Evolutionary conservation across 768 basidiomycete genomes (phyloP), one percentile per base, ranked within the genome.

Genomic region (Agrocybe pediades): DNA sequence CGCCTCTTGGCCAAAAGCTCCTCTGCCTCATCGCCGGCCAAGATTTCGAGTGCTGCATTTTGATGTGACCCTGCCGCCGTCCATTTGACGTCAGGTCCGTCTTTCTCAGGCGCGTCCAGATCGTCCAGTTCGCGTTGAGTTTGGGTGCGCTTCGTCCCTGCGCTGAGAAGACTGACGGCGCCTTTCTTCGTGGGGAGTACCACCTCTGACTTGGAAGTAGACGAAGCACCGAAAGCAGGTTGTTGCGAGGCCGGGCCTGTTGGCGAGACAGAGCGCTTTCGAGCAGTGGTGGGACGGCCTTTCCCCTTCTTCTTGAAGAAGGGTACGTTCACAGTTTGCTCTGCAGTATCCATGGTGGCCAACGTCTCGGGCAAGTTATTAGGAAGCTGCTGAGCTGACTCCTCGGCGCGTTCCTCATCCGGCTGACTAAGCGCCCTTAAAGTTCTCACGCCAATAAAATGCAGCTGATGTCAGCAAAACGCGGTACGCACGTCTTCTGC

Each of bases 251-350:
- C 53, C 20, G 68, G 54, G 5, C 63, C 59, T 3, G 77, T 54
- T n/a, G 89, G 88, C 0, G 88, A 90, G 5, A 75, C 65, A 2
- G 91, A 92, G 21, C 94, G 82, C 62, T 89, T 88, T 30, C 95
- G 83, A 2, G 80, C 69, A 0, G 89, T 90, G 3, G 85, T 78
- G 13, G 94, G 94, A 1, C 93, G 81, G 2, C 86, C 79, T 60
- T 87, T 88, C 36, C 88, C 86, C 62, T 79, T 79, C 63, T 78
- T 80, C 74, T 90, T 96, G 74, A 96, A 92, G 73, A 97, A 95
- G 2, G 92, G 86, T 0, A 96, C 92, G 43, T 78, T 83, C 13
- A 80, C 63, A 24, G 61, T 51, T 52, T 64, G 63, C 51, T 60
- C 69, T 33, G 65, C 57, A 44, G 73, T 70, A 33, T 75, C 66